Percentiles rank a stretch among this genome's conserved stretches.
phyloP scores from a whole-genome alignment of 1,139 yeast genomes.

The Blastobotrys arbuscula region DNA sequence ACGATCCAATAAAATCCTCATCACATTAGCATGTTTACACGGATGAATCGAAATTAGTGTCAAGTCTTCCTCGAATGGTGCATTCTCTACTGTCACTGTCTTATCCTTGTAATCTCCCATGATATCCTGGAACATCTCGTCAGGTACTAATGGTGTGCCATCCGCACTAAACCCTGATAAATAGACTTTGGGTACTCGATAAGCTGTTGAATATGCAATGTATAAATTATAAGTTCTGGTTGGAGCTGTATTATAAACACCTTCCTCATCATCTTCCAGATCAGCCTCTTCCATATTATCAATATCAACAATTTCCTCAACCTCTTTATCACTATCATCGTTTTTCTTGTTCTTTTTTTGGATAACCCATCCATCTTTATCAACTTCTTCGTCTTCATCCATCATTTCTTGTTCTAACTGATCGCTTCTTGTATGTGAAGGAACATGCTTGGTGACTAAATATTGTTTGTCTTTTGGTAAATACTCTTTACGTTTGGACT shows the following conservation, averaged over 20 bases:
- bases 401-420: conserved; percentile 45
- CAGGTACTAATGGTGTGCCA: conserved; percentile 82
- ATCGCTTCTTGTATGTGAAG: conserved; percentile 71
- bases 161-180: conserved; percentile 78
- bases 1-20: conserved; percentile 76
- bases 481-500: conserved; percentile 56
- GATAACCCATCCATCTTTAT: conserved; percentile 56
- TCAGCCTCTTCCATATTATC: conserved; percentile 31
- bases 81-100: conserved; percentile 91
- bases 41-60: conserved; percentile 94
- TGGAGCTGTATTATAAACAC: conserved; percentile 19
- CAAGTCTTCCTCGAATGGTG: conserved; percentile 76
- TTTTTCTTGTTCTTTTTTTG: conserved; percentile 23
- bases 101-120: conserved; percentile 87
- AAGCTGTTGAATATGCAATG: conserved; percentile 89
- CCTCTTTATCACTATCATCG: background rate
- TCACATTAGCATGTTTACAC: conserved; percentile 90
- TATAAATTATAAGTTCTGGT: conserved; percentile 63
- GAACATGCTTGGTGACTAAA: conserved; percentile 82
- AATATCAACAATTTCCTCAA: conserved; percentile 31
- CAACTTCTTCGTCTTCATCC: conserved; percentile 34
- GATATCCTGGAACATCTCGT: conserved; percentile 92
- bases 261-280: conserved; percentile 27
- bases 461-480: conserved; percentile 83
- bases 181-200: conserved; percentile 92